These are phyloP conservation scores for Russula foetens DNA, from an alignment of 768 basidiomycete genomes.

Conservation along the genomic window DNA sequence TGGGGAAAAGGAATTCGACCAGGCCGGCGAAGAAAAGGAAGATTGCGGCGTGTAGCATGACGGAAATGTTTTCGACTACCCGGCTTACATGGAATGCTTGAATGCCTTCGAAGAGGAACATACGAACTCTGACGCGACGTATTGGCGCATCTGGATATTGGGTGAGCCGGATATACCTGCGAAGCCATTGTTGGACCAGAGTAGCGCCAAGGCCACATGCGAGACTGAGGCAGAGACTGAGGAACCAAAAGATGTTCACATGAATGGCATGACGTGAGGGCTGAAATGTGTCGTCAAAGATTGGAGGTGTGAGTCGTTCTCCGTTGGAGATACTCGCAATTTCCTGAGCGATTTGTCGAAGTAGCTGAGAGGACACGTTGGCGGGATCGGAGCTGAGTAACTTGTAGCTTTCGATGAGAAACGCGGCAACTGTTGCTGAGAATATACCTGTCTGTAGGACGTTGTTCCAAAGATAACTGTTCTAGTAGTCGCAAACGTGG, in stretches of 20 bases:
- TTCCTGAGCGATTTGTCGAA: background rate
- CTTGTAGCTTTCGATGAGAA: conserved; percentile 13
- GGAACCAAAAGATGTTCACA: conserved; percentile 14
- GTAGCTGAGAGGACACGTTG: background rate
- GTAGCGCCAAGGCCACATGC: background rate
- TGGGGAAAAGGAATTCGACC: background rate
- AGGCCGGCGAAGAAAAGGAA: background rate
- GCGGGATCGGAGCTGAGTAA: background rate
- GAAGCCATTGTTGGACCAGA: conserved; percentile 3
- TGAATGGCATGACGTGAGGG: background rate
- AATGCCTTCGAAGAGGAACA: background rate
- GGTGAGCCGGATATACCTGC: conserved; percentile 2
- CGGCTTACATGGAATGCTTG: background rate
- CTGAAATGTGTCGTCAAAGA: background rate
- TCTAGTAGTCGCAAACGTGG: background rate
- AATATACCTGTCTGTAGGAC: conserved; percentile 5
- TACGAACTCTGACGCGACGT: background rate
- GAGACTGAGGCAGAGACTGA: conserved; percentile 7
- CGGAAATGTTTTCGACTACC: background rate
- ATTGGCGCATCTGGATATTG: background rate
- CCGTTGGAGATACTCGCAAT: background rate
- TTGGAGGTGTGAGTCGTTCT: background rate
- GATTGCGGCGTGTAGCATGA: background rate
- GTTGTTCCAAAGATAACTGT: background rate
- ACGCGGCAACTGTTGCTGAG: conserved; percentile 8